phyloP scores from a whole-genome alignment of 495 filamentous ascomycete genomes.

The Geopyxis carbonaria region DNA sequence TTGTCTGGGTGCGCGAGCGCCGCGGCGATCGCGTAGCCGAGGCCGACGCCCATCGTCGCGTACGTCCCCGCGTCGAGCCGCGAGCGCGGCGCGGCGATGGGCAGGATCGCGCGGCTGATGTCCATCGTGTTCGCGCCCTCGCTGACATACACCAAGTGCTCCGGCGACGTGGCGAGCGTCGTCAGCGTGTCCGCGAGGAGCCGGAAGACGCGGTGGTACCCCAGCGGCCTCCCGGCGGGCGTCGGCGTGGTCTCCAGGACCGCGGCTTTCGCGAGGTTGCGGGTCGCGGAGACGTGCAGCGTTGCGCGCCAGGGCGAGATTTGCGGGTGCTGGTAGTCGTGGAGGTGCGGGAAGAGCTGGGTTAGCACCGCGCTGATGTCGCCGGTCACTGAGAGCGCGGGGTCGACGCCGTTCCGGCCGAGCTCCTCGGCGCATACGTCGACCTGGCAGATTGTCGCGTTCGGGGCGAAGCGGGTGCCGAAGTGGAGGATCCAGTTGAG shows the following conservation, averaged over 20 bases:
- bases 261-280: conserved; percentile 31
- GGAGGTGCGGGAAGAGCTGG: conserved; percentile 33
- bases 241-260: conserved; percentile 29
- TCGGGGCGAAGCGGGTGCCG: conserved; percentile 40
- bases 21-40: conserved; percentile 48
- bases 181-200: conserved; percentile 34
- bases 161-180: conserved; percentile 27
- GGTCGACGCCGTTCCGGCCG: conserved; percentile 33
- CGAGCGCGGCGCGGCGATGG: conserved; percentile 39
- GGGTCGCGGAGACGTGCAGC: conserved; percentile 24
- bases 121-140: conserved; percentile 57
- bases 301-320: conserved; percentile 26
- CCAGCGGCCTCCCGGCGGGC: conserved; percentile 31
- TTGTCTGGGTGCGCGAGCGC: conserved; percentile 39
- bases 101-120: conserved; percentile 44
- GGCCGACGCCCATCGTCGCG: conserved; percentile 52
- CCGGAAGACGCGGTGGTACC: conserved; percentile 38
- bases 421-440: conserved; percentile 43
- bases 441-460: conserved; percentile 41
- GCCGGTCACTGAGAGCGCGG: conserved; percentile 34
- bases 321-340: conserved; percentile 7
- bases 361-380: conserved; percentile 37
- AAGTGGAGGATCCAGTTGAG: conserved; percentile 52
- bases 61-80: conserved; percentile 48
- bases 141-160: conserved; percentile 43